Conservation (phyloP, 371 early-diverging fungal genomes). For the Mortierella sp. region DNA sequence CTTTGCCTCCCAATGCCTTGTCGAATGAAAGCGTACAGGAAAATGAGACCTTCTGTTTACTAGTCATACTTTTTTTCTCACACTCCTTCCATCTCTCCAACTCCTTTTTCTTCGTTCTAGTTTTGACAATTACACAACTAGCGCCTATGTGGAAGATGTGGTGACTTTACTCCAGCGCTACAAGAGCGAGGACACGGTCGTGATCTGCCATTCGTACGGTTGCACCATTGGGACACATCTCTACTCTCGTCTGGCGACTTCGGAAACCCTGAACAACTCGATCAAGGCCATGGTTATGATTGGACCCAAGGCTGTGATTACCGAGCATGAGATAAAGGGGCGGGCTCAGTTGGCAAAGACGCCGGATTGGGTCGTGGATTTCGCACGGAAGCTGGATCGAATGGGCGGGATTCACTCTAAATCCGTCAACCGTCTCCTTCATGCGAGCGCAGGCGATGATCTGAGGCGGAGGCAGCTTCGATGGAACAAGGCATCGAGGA, state of each 20-base stretch:
- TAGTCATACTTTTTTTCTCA: not conserved
- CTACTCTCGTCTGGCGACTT: constrained; percentile 52
- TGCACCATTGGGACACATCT: constrained; percentile 72
- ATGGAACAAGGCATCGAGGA: constrained; percentile 74
- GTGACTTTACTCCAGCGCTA: constrained; percentile 68
- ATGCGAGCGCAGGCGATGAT: constrained; percentile 58
- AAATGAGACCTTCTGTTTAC: not conserved
- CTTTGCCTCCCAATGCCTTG: too few species aligned
- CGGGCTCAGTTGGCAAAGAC: constrained; percentile 60
- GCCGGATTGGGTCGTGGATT: constrained; percentile 70
- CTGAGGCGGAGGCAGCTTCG: constrained; percentile 69
- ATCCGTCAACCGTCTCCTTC: constrained; percentile 74
- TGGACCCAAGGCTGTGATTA: constrained; percentile 71
- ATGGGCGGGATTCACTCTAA: constrained; percentile 71
- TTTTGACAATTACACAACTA: constrained; percentile 69
- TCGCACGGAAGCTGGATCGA: constrained; percentile 70
- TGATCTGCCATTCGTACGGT: constrained; percentile 81
- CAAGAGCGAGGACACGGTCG: constrained; percentile 69
- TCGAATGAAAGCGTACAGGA: not conserved
- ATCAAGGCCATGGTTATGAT: constrained; percentile 73
- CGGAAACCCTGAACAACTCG: constrained; percentile 24
- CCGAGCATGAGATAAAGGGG: constrained; percentile 60
- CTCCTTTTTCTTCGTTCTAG: constrained; percentile 39
- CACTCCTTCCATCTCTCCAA: not conserved
- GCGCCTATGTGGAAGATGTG: constrained; percentile 68